Percentiles rank a stretch among this genome's conserved stretches.
These are phyloP conservation scores for Phytophthora sojae DNA, from an alignment of 352 stramenopile species.

Conservation along the genomic window DNA sequence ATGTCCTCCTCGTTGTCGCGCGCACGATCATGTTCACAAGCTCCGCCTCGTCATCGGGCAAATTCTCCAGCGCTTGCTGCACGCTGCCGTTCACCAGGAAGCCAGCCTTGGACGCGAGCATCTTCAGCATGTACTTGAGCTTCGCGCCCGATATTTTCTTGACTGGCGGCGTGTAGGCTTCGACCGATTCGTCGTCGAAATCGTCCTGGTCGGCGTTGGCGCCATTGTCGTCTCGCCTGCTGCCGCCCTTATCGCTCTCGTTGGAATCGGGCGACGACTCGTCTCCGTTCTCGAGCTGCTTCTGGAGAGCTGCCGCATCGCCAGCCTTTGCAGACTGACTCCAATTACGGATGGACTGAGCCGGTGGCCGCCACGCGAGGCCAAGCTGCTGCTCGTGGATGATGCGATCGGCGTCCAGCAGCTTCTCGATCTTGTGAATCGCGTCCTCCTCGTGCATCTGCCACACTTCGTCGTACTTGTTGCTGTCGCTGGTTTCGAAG, in stretches of 20 bases:
- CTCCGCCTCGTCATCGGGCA: slow-evolving; percentile 80
- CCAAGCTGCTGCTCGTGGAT: slow-evolving; percentile 93
- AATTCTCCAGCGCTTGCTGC: slow-evolving; percentile 77
- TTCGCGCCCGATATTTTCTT: slow-evolving; percentile 80
- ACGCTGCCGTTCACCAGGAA: slow-evolving; percentile 90
- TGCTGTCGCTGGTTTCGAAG: slow-evolving; percentile 91
- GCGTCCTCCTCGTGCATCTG: slow-evolving; percentile 92
- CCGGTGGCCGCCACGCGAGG: no score
- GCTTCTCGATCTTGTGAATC: slow-evolving; percentile 82
- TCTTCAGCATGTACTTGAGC: no score
- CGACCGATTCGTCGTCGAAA: slow-evolving; percentile 63
- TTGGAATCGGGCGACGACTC: no score
- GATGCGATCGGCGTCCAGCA: slow-evolving; percentile 90
- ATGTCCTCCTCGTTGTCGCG: slow-evolving; percentile 88
- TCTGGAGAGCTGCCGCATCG: no score
- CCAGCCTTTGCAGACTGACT: no score
- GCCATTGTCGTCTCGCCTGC: no score
- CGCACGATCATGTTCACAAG: slow-evolving; percentile 89
- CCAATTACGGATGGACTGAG: no score
- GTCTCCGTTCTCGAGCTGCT: no score
- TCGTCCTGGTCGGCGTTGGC: no score
- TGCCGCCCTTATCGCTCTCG: no score
- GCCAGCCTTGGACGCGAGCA: slow-evolving; percentile 85
- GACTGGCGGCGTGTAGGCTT: slow-evolving; percentile 51
- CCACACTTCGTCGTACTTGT: slow-evolving; percentile 91